These are phyloP conservation scores for Calycina herbarum DNA, from an alignment of 2,329 filamentous ascomycete species.

Conservation along the genomic window DNA sequence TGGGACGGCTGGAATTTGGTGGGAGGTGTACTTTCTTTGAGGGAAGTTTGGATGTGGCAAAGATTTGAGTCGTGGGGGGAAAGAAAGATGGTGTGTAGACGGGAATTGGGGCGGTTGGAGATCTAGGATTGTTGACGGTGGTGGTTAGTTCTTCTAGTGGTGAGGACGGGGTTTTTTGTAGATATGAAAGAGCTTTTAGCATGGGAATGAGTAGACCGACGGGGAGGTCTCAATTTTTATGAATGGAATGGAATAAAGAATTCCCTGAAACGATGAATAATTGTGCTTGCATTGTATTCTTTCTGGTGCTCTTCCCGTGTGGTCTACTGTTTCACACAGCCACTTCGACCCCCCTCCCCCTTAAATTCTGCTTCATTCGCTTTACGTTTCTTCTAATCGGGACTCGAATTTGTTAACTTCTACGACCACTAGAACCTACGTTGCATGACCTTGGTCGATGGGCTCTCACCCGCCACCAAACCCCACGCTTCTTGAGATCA, in stretches of 20 bases:
- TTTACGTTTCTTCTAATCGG: too few species aligned
- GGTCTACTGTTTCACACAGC: too few species aligned
- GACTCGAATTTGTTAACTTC: too few species aligned
- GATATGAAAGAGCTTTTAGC: constrained; percentile 4
- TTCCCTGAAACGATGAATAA: neutral
- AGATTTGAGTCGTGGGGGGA: neutral
- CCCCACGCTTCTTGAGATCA: too few species aligned
- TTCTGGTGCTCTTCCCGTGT: neutral
- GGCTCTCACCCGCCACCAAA: too few species aligned
- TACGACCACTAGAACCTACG: too few species aligned
- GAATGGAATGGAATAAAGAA: neutral
- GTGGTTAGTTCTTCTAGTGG: neutral
- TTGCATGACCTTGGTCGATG: too few species aligned
- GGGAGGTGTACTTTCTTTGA: neutral
- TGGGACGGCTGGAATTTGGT: neutral
- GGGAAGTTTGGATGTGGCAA: neutral
- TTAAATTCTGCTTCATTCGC: too few species aligned
- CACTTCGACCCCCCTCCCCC: too few species aligned
- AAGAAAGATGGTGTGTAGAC: neutral
- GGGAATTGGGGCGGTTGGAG: neutral
- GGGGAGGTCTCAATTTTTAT: neutral
- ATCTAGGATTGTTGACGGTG: neutral
- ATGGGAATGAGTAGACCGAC: neutral
- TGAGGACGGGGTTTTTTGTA: neutral
- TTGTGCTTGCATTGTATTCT: neutral